These are phyloP conservation scores for Dioscorea cayenensis DNA, from an alignment of 116 monocot genomes.

Conservation along the genomic window DNA sequence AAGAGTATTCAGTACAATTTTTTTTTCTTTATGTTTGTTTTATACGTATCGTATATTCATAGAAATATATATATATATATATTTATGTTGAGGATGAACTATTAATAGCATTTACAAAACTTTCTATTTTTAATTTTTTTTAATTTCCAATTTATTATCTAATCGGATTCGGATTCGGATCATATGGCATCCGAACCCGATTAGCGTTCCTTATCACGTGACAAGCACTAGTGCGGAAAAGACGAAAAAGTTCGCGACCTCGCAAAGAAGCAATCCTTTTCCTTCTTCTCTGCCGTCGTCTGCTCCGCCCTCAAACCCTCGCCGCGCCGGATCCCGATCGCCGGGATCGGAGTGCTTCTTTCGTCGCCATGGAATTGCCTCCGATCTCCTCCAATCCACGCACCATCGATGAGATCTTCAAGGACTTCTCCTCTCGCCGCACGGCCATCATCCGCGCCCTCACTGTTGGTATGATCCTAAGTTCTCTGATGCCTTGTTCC, in stretches of 20 bases:
- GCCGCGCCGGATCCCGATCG: conserved; percentile 8
- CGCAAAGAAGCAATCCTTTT: not conserved
- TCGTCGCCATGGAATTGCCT: conserved; percentile 31
- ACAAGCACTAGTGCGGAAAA: too few relatives aligned
- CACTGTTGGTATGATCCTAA: conserved; percentile 25
- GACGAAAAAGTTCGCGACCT: not conserved
- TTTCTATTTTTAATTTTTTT: too few relatives aligned
- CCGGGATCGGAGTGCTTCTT: not conserved
- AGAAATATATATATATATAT: too few relatives aligned
- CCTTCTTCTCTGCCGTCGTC: conserved; percentile 2
- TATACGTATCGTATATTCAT: too few relatives aligned
- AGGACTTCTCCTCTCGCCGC: conserved; percentile 45
- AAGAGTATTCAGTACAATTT: too few relatives aligned
- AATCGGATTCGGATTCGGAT: too few relatives aligned
- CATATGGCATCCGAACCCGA: too few relatives aligned
- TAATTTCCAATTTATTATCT: too few relatives aligned
- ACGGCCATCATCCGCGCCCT: conserved; percentile 53
- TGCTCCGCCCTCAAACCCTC: not conserved
- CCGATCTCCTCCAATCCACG: conserved; percentile 37
- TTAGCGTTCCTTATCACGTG: too few relatives aligned
- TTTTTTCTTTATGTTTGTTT: too few relatives aligned
- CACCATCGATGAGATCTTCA: conserved; percentile 65
- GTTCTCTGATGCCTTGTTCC: not conserved
- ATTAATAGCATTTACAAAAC: too few relatives aligned
- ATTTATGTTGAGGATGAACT: too few relatives aligned